Evolutionary conservation across 306 rosid species (phyloP).

Genomic region (Betula pendula): DNA sequence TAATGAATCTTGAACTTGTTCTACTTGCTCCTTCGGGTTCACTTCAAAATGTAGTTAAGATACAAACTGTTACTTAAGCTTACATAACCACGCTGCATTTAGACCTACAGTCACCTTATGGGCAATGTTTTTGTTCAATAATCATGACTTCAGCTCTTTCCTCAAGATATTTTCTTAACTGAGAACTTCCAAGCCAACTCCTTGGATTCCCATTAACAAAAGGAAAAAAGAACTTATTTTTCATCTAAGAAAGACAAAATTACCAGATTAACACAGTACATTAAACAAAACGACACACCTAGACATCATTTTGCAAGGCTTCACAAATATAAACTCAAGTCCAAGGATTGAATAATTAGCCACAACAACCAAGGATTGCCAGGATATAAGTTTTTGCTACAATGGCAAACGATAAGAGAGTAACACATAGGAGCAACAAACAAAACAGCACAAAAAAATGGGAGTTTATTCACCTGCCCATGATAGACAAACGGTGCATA

Average conservation of each 20-base stretch:
- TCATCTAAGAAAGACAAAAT: not conserved
- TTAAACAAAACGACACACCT: not conserved
- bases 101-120: not conserved
- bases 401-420: not conserved
- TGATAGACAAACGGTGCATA: constrained; percentile 81
- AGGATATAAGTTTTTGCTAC: not conserved
- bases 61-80: not conserved
- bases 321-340: not conserved
- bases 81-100: not conserved
- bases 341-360: not conserved
- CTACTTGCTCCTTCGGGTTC: not conserved
- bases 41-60: too few species aligned
- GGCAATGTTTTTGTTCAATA: not conserved
- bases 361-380: not conserved
- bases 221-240: not conserved
- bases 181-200: not conserved
- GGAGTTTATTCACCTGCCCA: constrained; percentile 67
- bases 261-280: not conserved
- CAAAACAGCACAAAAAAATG: not conserved
- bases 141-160: not conserved
- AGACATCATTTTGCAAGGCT: not conserved
- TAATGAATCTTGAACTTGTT: not conserved
- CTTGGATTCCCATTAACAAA: not conserved
- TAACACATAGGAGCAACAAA: constrained; percentile 14
- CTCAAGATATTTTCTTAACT: not conserved